Evolutionary conservation across 495 filamentous ascomycete genomes (phyloP).

Genomic region (Aspergillus coremiiformis): DNA sequence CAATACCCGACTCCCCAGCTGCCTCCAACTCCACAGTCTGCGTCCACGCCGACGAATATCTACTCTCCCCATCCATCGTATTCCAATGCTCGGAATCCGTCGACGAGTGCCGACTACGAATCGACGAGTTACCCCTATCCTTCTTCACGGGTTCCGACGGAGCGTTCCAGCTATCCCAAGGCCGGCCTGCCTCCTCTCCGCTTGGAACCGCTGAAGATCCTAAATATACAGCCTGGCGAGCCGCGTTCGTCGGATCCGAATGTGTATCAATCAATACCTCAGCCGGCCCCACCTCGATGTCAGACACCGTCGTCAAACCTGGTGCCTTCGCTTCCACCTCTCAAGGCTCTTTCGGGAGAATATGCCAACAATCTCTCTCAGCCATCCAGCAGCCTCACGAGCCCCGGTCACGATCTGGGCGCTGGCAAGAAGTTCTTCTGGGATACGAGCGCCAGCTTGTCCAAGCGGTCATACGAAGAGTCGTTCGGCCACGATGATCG

Average conservation of each 20-base stretch:
- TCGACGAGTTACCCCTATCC: slow-evolving; percentile 27
- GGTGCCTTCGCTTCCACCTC: slow-evolving; percentile 19
- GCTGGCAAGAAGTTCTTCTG: slow-evolving; percentile 26
- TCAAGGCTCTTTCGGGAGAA: slow-evolving; percentile 21
- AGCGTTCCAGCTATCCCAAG: slow-evolving; percentile 25
- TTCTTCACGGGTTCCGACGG: slow-evolving; percentile 11
- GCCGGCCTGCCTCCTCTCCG: slow-evolving; percentile 24
- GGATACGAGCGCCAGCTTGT: slow-evolving; percentile 22
- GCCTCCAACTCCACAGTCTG: slow-evolving; percentile 37
- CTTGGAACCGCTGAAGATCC: slow-evolving; percentile 23
- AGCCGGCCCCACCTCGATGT: slow-evolving; percentile 15
- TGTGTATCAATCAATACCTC: slow-evolving; percentile 23
- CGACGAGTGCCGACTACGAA: slow-evolving; percentile 32
- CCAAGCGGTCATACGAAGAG: slow-evolving; percentile 38
- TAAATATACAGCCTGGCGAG: slow-evolving; percentile 20
- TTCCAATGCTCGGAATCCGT: slow-evolving; percentile 35
- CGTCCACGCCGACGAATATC: slow-evolving; percentile 33
- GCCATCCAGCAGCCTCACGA: slow-evolving; percentile 19
- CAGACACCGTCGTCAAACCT: slow-evolving; percentile 21
- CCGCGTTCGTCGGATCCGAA: slow-evolving; percentile 22
- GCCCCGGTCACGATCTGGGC: slow-evolving; percentile 21
- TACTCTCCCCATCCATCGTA: slow-evolving; percentile 40
- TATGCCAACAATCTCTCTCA: slow-evolving; percentile 17
- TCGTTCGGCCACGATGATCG: slow-evolving; percentile 37
- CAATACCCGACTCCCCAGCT: slow-evolving; percentile 42